Percentiles rank a stretch among this genome's conserved stretches.
These are phyloP conservation scores for Verticillium dahliae DNA, from an alignment of 2,329 filamentous ascomycete genomes.

Conservation along the genomic window DNA sequence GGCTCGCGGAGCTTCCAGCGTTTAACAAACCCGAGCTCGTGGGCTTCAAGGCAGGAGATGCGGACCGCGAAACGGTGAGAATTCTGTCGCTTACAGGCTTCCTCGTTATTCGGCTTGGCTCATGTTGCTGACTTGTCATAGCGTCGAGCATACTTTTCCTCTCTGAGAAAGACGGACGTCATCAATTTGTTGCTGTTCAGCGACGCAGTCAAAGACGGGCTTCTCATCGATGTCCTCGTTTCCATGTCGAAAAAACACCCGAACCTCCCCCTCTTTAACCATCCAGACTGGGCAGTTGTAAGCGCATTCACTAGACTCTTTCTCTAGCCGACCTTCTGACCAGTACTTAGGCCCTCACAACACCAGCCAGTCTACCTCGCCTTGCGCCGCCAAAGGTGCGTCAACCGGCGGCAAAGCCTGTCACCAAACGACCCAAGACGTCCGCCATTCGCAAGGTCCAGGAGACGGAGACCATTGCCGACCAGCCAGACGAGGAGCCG, in stretches of 20 bases:
- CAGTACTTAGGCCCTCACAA: not conserved
- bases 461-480: conserved; percentile 17
- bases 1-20: conserved; percentile 23
- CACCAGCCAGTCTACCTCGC: not conserved
- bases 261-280: conserved; percentile 33
- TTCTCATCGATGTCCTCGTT: conserved; percentile 32
- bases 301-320: not conserved
- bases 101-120: not conserved
- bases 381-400: not conserved
- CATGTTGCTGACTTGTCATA: conserved; percentile 6
- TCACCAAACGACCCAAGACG: conserved; percentile 21
- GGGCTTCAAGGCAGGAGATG: conserved; percentile 28
- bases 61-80: conserved; percentile 27
- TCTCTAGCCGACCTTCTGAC: not conserved
- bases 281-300: conserved; percentile 30
- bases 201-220: conserved; percentile 32
- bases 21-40: conserved; percentile 29
- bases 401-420: not conserved
- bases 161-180: conserved; percentile 28
- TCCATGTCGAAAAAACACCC: conserved; percentile 35
- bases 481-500: conserved; percentile 19
- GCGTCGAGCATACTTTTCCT: conserved; percentile 32
- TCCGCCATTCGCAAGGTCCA: conserved; percentile 25
- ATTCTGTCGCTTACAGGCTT: not conserved
- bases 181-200: conserved; percentile 33